Base-by-base conservation (phyloP, 2,329 filamentous ascomycete species). In the Daldinia sp. region DNA sequence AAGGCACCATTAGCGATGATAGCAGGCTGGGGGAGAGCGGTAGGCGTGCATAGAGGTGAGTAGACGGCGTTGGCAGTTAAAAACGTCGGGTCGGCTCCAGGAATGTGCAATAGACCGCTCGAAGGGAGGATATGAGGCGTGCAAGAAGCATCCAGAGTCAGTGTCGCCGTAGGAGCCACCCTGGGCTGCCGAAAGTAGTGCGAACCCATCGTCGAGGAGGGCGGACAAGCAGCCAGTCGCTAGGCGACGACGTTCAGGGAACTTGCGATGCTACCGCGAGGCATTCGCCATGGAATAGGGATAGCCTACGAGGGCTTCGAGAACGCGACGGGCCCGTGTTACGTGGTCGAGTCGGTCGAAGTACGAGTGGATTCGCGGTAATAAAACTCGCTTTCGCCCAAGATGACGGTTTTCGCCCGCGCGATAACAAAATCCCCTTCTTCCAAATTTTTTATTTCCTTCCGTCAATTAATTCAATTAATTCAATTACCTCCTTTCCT, bases 11-110 rank as follows among this genome's bases (percentile, higher is more conserved):
- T 82, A 46, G 82, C 78, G 54, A 83, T 80, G 60, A 86, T 81
- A 57, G 78, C 77, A 51, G 81, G 81, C 42, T 78, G 75, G 28
- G 78, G 69, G n/a, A 74, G 71, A 58, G 80, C 78, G 18, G 82
- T 80, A 30, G 64, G 55, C 2, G 82, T 82, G 78, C 89, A 91
- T 60, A 82, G 79, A 9, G 88, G 88, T 37, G 84, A 85, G 79
- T 89, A 92, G 69, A 90, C 79, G 73, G 87, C 87, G 68, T 87
- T 83, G 66, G 84, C 80, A 54, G 86, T 84, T 73, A 93, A 84
- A 50, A 86, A 90, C 74, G 91, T 83, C 71, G 85, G 82, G 62
- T 86, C 82, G 72, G 83, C 84, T 70, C 84, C 81, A 61, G 81
- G 80, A 63, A 91, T 77, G 65, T 85, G 83, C 71, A 87, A 76